A percentile compares a stretch with the other conserved stretches of the same genome.
These are phyloP conservation scores for Pythium pyrilobum DNA, from an alignment of 352 stramenopile genomes.

Conservation along the genomic window DNA sequence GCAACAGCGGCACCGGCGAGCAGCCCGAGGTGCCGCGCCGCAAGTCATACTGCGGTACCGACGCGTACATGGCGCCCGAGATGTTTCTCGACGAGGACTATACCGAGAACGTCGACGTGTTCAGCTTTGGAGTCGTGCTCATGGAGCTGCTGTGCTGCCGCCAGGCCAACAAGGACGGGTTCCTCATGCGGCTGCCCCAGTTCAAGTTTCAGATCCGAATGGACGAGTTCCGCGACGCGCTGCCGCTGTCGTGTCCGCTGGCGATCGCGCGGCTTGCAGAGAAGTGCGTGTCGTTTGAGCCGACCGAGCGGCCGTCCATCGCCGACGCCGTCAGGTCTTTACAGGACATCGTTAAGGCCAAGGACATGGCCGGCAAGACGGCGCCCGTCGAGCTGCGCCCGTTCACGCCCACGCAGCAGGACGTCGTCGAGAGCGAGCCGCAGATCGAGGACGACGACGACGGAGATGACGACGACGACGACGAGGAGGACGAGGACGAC, in stretches of 20 bases:
- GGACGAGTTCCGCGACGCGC: conserved; percentile 59
- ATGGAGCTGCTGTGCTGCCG: conserved; percentile 85
- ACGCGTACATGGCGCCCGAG: conserved; percentile 81
- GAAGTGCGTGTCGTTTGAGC: conserved; percentile 75
- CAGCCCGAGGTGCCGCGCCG: conserved; percentile 28
- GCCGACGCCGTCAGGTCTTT: conserved; percentile 40
- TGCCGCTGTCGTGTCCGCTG: conserved; percentile 56
- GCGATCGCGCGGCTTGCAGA: conserved; percentile 55
- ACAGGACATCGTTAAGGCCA: conserved; percentile 34
- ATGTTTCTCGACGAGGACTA: conserved; percentile 86
- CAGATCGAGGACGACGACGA: conserved; percentile 53
- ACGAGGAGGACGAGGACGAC: conserved; percentile 48
- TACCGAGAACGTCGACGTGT: conserved; percentile 81
- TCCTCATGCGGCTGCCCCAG: conserved; percentile 77
- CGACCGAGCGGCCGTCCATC: conserved; percentile 49
- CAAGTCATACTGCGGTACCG: conserved; percentile 85
- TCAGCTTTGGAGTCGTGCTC: conserved; percentile 83
- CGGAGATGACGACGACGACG: conserved; percentile 34
- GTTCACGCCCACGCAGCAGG: conserved; percentile 39
- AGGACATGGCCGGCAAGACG: conserved; percentile 9
- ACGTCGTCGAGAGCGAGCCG: conserved; percentile 40
- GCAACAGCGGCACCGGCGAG: conserved; percentile 4
- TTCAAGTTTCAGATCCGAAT: conserved; percentile 66
- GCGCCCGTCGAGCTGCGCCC: conserved; percentile 40
- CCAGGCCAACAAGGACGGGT: conserved; percentile 69